Evolutionary conservation across 495 filamentous ascomycete genomes (phyloP), one percentile per base, ranked within the genome.

Genomic region (Lepraria neglecta): DNA sequence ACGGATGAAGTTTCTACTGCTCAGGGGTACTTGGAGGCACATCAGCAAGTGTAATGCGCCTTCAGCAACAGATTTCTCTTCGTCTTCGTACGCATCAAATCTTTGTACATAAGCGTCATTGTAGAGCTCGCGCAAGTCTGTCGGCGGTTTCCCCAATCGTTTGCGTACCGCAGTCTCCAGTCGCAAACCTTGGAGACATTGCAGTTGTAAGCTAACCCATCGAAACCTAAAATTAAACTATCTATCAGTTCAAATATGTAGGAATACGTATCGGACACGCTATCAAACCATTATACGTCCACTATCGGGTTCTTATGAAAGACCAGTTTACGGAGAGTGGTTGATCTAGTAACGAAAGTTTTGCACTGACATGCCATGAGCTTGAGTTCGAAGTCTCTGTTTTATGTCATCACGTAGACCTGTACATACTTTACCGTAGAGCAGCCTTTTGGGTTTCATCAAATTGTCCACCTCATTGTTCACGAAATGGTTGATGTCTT

Each of bases 311-410:
- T 24, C 24, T 24, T 24, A 24, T 24, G 24, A 24, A 24, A 24
- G 24, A 24, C 24, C 24, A 24, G 24, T 24, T 24, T 2, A 24
- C 2, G 2, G 24, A 24, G 24, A 24, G 24, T 24, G 2, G 2
- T 24, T 24, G n/a, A 21, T 11, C 14, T 27, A n/a, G 24, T 24
- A 58, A 15, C 4, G 27, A 21, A 21, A 3, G n/a, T 27, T 28
- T n/a, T 58, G 7, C 28, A 64, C 62, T 55, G 14, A 64, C 58
- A 64, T 64, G 19, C 63, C 63, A 21, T 64, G 15, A 21, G 58
- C 63, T n/a, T 45, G 9, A 14, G 30, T 55, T 11, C 1, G 11
- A 14, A 59, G 10, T 9, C 7, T 24, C 14, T 50, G 14, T 51
- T 40, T 44, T 10, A 59, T 63, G 4, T 17, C 17, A 5, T 31